Evolutionary conservation across 2,329 filamentous ascomycete species (phyloP), one percentile per base, ranked within the genome.

Genomic region (Beauveria sp.): DNA sequence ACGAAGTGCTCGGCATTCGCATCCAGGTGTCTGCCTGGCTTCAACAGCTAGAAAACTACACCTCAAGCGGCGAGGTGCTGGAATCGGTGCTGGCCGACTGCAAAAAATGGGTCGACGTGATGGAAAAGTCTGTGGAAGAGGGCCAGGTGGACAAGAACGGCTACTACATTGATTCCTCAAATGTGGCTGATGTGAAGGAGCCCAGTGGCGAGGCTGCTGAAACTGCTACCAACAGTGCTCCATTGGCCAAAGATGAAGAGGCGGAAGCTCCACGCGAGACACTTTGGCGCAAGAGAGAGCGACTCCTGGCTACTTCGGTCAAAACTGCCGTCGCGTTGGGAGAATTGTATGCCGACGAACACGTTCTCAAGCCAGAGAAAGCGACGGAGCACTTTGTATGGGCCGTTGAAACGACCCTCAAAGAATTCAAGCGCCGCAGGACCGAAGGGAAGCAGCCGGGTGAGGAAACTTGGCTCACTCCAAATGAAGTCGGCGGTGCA

Each of bases 1-100:
- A 97, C 67, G 92, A 97, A 71, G 87, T 97, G 40, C 81, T 97
- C 66, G 94, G 94, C 9, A 86, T 97, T 57, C 91, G 92, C 70
- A 87, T 97, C 55, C 86, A 92, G 70, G 80, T 96, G 9, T 86
- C 91, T 1, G 81, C 82, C 10, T 86, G 96, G 80, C 80, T 96
- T 64, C 91, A 97, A 73, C 87, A 88, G 69, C 84, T 90, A 18
- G 81, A 86, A 37, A 84, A 88, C 67, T 86, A 86, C 69, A 79
- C 84, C 24, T 84, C 86, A 61, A 86, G 92, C 0, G 86, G 90
- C 61, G 84, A 90, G 55, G 85, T 96, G 4, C 76, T 97, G 37
- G 90, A 96, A 72, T 83, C 85, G n/a, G 80, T 96, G 47, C 81
- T 88, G 64, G 74, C 72, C 5, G 91, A 96, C 70, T 89, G 87